These are phyloP conservation scores for Amanita pallidorosea DNA, from an alignment of 768 basidiomycete species.

Conservation along the genomic window DNA sequence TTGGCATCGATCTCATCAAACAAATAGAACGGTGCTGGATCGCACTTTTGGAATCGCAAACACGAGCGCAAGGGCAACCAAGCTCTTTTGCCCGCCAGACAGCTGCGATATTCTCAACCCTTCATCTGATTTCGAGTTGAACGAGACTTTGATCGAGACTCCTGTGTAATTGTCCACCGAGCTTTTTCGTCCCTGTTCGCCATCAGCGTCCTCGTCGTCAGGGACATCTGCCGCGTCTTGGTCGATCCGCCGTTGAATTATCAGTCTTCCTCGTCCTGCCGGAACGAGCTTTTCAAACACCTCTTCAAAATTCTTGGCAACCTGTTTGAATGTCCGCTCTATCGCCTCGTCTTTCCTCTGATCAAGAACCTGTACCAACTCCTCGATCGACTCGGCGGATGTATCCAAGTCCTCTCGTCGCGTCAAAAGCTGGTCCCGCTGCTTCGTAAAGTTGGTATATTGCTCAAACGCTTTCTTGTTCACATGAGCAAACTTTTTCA, in stretches of 20 bases:
- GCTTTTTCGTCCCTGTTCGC: slow-evolving; percentile 33
- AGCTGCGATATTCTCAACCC: slow-evolving; percentile 93
- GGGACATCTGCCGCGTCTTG: slow-evolving; percentile 64
- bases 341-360: slow-evolving; percentile 98
- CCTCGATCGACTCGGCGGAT: slow-evolving; percentile 82
- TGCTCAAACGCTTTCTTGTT: slow-evolving; percentile 99
- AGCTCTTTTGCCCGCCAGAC: slow-evolving; percentile 94
- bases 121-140: slow-evolving; percentile 98
- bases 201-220: slow-evolving; percentile 56
- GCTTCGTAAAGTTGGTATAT: slow-evolving; percentile 96
- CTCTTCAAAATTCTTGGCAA: slow-evolving; percentile 93
- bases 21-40: slow-evolving; percentile 98
- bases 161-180: slow-evolving; percentile 93
- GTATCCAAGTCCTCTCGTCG: slow-evolving; percentile 88
- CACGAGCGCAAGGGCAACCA: slow-evolving; percentile 93
- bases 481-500: slow-evolving; percentile 96
- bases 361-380: slow-evolving; percentile 88
- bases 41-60: slow-evolving; percentile 99
- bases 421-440: slow-evolving; percentile 81
- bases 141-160: slow-evolving; percentile 95
- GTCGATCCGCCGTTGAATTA: slow-evolving; percentile 88
- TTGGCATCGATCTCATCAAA: slow-evolving; percentile 99
- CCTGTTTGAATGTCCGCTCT: slow-evolving; percentile 96
- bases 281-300: slow-evolving; percentile 96
- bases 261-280: slow-evolving; percentile 80